Evolutionary conservation across 1,284 basidiomycete genomes (phyloP).

Genomic region (Mixia osmundae): DNA sequence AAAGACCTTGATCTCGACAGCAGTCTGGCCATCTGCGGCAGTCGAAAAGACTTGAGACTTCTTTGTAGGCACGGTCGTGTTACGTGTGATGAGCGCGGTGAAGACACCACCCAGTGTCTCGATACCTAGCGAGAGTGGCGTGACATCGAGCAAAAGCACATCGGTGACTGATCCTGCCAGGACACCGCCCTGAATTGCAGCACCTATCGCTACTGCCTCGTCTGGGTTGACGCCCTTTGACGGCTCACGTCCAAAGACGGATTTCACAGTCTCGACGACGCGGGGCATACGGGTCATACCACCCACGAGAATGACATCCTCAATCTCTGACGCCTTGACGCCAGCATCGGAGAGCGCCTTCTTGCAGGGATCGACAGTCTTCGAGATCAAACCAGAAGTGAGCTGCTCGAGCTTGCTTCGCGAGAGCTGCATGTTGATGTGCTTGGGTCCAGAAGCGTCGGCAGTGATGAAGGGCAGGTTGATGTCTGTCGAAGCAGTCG

Average conservation of each 20-base stretch:
- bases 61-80: constrained; percentile 98
- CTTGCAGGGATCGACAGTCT: constrained; percentile 90
- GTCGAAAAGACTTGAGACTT: constrained; percentile 98
- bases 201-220: constrained; percentile 80
- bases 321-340: constrained; percentile 72
- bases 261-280: constrained; percentile 79
- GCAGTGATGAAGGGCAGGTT: constrained; percentile 95
- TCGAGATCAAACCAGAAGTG: constrained; percentile 56
- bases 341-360: constrained; percentile 82
- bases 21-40: constrained; percentile 56
- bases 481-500: constrained; percentile 78
- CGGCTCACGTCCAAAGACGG: constrained; percentile 78
- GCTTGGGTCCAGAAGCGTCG: constrained; percentile 78
- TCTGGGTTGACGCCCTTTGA: constrained; percentile 96
- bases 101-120: constrained; percentile 90
- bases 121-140: constrained; percentile 66
- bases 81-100: constrained; percentile 53
- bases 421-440: constrained; percentile 76
- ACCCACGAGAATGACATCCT: constrained; percentile 93
- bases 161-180: constrained; percentile 89
- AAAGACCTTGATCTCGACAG: constrained; percentile 58
- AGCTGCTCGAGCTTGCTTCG: constrained; percentile 77
- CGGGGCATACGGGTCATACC: constrained; percentile 97
- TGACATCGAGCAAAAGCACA: constrained; percentile 86
- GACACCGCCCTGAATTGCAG: constrained; percentile 83